Conservation (phyloP, 805 yeast genomes). For the Yarrowia bubula region DNA sequence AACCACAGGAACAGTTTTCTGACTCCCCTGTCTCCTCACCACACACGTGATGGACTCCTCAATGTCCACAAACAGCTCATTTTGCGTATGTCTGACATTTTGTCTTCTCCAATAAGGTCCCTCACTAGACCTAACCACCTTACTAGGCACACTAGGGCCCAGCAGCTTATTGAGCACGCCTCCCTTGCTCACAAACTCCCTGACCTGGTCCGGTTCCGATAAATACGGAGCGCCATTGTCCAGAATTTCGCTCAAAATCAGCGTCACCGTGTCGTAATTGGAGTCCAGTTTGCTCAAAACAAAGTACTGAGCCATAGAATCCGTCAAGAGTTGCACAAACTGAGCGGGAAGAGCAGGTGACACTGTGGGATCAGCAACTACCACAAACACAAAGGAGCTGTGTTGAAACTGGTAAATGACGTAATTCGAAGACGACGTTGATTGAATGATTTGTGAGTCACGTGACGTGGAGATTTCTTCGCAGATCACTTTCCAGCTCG, state of each 20-base stretch:
- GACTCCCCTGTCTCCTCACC: not conserved
- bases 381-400: not conserved
- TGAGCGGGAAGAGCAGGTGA: constrained; percentile 54
- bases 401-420: constrained; percentile 4
- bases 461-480: not conserved
- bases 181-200: constrained; percentile 66
- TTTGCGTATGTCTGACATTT: constrained; percentile 67
- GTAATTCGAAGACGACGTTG: constrained; percentile 3
- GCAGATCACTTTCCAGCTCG: not conserved
- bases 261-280: constrained; percentile 66
- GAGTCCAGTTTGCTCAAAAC: constrained; percentile 59
- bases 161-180: constrained; percentile 55
- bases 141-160: constrained; percentile 38
- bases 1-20: constrained; percentile 32
- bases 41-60: constrained; percentile 46
- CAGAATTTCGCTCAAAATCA: constrained; percentile 72
- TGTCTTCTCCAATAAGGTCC: constrained; percentile 75
- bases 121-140: constrained; percentile 29
- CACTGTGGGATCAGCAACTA: constrained; percentile 44
- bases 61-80: constrained; percentile 84
- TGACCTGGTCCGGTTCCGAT: constrained; percentile 67
- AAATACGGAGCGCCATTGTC: constrained; percentile 73
- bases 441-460: not conserved
- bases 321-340: constrained; percentile 52
- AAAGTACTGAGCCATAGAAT: constrained; percentile 59